Conservation (phyloP, 192 early-diverging fungal species). For the Backusella sp. region DNA sequence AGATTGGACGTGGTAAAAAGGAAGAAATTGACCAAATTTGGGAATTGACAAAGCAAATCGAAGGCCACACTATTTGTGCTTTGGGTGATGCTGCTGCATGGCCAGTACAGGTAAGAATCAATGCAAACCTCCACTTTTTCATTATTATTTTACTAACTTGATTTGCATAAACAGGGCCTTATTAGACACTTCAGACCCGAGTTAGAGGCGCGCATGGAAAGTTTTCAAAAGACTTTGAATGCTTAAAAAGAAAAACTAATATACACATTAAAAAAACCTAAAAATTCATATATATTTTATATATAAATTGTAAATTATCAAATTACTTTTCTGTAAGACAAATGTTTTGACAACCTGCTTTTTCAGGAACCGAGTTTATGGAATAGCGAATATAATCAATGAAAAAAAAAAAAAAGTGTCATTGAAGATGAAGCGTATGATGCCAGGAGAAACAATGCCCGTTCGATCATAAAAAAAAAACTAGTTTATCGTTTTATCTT, state of each 20-base stretch:
- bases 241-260: constrained; percentile 13
- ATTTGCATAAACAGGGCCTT: constrained; percentile 39
- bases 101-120: constrained; percentile 70
- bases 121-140: not conserved
- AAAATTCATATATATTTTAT: not conserved
- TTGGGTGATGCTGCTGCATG: constrained; percentile 98
- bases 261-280: constrained; percentile 76
- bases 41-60: constrained; percentile 95
- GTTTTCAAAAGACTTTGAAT: not conserved
- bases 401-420: no score
- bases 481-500: no score
- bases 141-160: not conserved
- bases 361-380: no score
- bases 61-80: constrained; percentile 99
- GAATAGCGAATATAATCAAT: not conserved
- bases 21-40: constrained; percentile 96
- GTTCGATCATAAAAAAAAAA: no score
- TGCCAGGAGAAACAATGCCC: no score
- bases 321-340: not conserved
- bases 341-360: not conserved
- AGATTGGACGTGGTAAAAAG: constrained; percentile 74
- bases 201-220: constrained; percentile 64
- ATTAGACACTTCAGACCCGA: constrained; percentile 93
- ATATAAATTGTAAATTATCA: not conserved
- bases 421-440: no score